phyloP scores from a whole-genome alignment of 1,284 basidiomycete species.

The Retiboletus flavoniger region DNA sequence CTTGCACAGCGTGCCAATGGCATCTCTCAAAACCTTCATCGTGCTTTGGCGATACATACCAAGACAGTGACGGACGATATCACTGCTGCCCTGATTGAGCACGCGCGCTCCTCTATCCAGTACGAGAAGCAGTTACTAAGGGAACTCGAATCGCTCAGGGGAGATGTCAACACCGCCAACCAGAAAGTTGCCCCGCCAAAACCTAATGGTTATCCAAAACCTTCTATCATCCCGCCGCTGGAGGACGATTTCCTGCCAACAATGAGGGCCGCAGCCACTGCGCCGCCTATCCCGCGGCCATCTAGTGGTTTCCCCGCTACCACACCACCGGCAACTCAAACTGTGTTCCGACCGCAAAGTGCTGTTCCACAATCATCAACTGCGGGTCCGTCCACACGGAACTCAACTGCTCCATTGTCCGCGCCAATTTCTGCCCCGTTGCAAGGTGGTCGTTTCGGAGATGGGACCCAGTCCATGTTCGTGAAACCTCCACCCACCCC shows the following conservation, averaged over 20 bases:
- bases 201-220: slow-evolving; percentile 53
- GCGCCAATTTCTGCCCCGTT: slow-evolving; percentile 42
- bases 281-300: slow-evolving; percentile 24
- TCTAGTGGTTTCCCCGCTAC: slow-evolving; percentile 20
- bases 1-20: slow-evolving; percentile 80
- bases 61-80: slow-evolving; percentile 86
- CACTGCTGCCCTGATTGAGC: slow-evolving; percentile 82
- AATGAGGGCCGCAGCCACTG: slow-evolving; percentile 31
- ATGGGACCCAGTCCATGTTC: slow-evolving; percentile 78
- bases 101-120: slow-evolving; percentile 85
- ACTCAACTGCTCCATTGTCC: slow-evolving; percentile 23
- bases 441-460: slow-evolving; percentile 62
- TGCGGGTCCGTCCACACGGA: slow-evolving; percentile 40
- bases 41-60: slow-evolving; percentile 79
- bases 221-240: slow-evolving; percentile 58
- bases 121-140: slow-evolving; percentile 86
- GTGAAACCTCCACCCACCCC: slow-evolving; percentile 46
- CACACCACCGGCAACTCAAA: slow-evolving; percentile 20
- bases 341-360: slow-evolving; percentile 25
- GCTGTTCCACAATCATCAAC: slow-evolving; percentile 46
- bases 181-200: slow-evolving; percentile 52
- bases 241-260: slow-evolving; percentile 55
- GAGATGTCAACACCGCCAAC: slow-evolving; percentile 69
- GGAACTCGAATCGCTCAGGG: slow-evolving; percentile 82
- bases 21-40: slow-evolving; percentile 89